Conservation (phyloP, 2,329 filamentous ascomycete genomes). For the Fragosphaeria purpurea region DNA sequence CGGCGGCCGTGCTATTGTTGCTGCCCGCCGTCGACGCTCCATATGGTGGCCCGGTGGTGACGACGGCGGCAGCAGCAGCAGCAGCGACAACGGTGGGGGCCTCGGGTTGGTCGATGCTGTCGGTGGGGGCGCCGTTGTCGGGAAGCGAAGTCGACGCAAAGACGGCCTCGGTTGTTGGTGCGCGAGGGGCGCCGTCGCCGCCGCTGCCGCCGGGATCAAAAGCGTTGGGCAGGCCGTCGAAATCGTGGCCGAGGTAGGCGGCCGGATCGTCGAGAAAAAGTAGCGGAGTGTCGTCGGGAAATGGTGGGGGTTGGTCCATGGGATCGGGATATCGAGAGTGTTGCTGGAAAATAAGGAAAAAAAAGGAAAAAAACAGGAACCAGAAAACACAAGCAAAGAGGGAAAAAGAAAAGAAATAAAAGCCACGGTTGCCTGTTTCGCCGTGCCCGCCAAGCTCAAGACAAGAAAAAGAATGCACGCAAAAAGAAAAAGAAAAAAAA, state of each 20-base stretch:
- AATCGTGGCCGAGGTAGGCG: constrained; percentile 17
- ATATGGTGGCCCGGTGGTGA: background rate
- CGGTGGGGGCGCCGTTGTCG: background rate
- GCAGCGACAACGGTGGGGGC: too few species aligned
- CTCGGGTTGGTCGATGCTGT: constrained; percentile 6
- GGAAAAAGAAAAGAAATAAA: too few species aligned
- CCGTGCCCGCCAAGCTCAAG: too few species aligned
- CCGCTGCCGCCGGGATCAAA: background rate
- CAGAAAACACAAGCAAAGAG: too few species aligned
- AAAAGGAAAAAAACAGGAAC: too few species aligned
- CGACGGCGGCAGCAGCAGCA: background rate
- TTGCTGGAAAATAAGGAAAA: too few species aligned
- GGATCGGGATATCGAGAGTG: constrained; percentile 10
- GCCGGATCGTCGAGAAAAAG: constrained; percentile 33
- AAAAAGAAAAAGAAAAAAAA: too few species aligned
- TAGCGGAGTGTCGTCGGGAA: constrained; percentile 28
- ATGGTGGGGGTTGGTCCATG: background rate
- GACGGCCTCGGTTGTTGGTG: background rate
- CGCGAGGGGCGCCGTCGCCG: background rate
- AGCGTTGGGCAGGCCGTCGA: constrained; percentile 4
- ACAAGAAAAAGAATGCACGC: too few species aligned
- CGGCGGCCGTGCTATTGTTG: constrained; percentile 8
- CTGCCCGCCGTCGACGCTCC: background rate
- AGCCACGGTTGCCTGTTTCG: too few species aligned
- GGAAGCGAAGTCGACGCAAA: background rate